Evolutionary conservation across 805 yeast species (phyloP).

Genomic region (Candida boidinii): DNA sequence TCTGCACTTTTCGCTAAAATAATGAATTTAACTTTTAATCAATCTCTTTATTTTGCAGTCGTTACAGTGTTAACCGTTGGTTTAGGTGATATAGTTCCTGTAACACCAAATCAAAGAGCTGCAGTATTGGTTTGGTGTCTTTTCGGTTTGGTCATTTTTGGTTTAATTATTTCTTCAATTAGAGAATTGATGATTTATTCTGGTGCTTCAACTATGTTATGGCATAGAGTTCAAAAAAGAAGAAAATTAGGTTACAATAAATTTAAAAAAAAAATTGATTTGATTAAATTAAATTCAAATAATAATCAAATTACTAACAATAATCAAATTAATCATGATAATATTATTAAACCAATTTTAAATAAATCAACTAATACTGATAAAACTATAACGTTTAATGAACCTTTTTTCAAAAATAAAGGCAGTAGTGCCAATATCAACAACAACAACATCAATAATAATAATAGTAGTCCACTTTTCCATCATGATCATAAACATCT

Average conservation of each 20-base stretch:
- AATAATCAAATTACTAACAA: no score
- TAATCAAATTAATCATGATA: no score
- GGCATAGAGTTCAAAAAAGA: slow-evolving; percentile 52
- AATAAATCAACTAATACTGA: no score
- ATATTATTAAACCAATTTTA: no score
- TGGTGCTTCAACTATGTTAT: slow-evolving; percentile 52
- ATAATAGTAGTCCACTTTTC: no score
- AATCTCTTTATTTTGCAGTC: slow-evolving; percentile 63
- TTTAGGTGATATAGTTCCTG: slow-evolving; percentile 64
- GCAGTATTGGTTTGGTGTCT: slow-evolving; percentile 56
- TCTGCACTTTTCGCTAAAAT: slow-evolving; percentile 46
- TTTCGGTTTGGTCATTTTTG: slow-evolving; percentile 64
- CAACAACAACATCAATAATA: no score
- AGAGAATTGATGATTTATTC: slow-evolving; percentile 55
- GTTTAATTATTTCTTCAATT: slow-evolving; percentile 64
- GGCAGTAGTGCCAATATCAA: no score
- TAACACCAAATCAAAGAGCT: slow-evolving; percentile 42
- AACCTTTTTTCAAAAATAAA: no score
- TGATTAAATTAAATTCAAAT: not conserved
- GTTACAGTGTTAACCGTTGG: slow-evolving; percentile 78
- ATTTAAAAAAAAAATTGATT: not conserved
- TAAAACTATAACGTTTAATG: no score
- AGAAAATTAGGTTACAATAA: slow-evolving; percentile 29
- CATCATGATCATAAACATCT: no score
- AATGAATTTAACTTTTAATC: slow-evolving; percentile 44